Evolutionary conservation across 805 yeast species (phyloP).

Genomic region (Wickerhamomyces xylosicus): DNA sequence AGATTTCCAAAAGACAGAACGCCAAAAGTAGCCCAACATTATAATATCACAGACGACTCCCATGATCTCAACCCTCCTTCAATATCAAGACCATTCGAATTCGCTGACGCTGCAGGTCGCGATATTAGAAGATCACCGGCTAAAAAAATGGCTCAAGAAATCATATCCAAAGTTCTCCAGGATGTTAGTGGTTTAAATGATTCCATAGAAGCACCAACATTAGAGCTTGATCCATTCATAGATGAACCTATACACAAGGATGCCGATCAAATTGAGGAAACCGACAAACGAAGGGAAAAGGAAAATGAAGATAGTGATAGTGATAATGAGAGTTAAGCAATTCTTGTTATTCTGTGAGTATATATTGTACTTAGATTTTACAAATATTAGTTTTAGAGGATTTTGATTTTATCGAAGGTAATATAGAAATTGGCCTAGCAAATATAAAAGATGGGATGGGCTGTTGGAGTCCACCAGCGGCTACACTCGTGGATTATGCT

Average conservation of each 20-base stretch:
- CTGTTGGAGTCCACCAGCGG: too few species aligned
- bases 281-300: too few species aligned
- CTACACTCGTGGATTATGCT: too few species aligned
- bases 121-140: conserved; percentile 10
- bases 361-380: too few species aligned
- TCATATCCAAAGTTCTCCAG: conserved; percentile 15
- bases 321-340: too few species aligned
- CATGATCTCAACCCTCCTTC: conserved; percentile 14
- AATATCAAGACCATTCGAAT: conserved; percentile 17
- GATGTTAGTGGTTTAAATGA: conserved; percentile 19
- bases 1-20: conserved; percentile 39
- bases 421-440: too few species aligned
- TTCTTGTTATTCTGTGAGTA: too few species aligned
- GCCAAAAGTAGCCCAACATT: conserved; percentile 24
- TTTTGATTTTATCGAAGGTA: too few species aligned
- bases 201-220: conserved; percentile 5
- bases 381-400: too few species aligned
- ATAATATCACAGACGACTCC: conserved; percentile 13
- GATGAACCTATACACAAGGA: background rate
- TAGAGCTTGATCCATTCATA: conserved; percentile 2
- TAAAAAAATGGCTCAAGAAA: conserved; percentile 16
- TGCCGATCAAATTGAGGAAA: background rate
- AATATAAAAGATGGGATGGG: too few species aligned
- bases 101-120: conserved; percentile 7
- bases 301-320: too few species aligned